Evolutionary conservation across 2,329 filamentous ascomycete species (phyloP).

Genomic region (Aspergillus tanneri): DNA sequence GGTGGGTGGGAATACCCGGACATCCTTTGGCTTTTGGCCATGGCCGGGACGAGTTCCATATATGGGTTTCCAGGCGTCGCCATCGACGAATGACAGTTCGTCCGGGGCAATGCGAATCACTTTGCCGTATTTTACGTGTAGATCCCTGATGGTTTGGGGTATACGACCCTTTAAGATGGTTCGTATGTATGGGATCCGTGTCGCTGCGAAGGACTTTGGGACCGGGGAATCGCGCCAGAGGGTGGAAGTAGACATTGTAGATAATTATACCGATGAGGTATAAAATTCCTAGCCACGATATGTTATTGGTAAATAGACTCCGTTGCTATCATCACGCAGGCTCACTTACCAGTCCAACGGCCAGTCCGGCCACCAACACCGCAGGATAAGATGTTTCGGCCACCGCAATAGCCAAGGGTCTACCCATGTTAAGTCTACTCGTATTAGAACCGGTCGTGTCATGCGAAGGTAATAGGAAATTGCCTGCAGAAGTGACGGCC

Average conservation of each 20-base stretch:
- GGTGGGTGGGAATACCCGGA: neutral
- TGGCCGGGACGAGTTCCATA: constrained; percentile 18
- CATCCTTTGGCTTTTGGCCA: neutral
- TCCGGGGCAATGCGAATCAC: constrained; percentile 31
- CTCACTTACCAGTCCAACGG: too few relatives aligned
- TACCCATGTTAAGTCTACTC: too few relatives aligned
- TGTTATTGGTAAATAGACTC: too few relatives aligned
- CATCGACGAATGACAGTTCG: constrained; percentile 25
- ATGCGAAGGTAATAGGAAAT: too few relatives aligned
- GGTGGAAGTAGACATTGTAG: constrained; percentile 27
- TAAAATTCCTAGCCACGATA: too few relatives aligned
- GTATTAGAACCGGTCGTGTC: too few relatives aligned
- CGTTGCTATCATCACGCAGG: too few relatives aligned
- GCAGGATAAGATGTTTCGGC: too few relatives aligned
- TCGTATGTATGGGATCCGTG: constrained; percentile 65
- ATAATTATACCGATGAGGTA: constrained; percentile 13
- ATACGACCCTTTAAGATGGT: constrained; percentile 50
- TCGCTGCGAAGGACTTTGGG: constrained; percentile 11
- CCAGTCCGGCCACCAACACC: too few relatives aligned
- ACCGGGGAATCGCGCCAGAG: constrained; percentile 25
- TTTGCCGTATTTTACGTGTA: constrained; percentile 30
- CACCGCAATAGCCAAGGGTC: too few relatives aligned
- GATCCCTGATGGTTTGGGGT: constrained; percentile 20
- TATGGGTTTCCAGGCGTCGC: constrained; percentile 31
- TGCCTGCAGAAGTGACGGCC: too few relatives aligned